Base-by-base conservation (phyloP, 495 filamentous ascomycete species). In the Penicillium odoratum region DNA sequence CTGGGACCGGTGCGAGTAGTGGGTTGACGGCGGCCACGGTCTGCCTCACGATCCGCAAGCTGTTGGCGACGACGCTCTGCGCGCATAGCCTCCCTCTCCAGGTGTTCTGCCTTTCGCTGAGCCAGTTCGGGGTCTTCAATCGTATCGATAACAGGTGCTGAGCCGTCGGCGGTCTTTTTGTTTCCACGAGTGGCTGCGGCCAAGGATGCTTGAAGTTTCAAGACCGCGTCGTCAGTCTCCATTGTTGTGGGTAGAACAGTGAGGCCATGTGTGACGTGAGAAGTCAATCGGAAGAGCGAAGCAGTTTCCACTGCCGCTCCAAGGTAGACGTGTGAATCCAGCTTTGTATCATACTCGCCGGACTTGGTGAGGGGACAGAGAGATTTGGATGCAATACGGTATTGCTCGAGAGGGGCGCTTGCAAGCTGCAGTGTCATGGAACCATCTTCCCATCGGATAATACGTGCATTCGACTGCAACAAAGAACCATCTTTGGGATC, bases 401-500 rank as follows among this genome's bases (percentile, higher is more conserved):
- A 96, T 62, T 96, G 91, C 59, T 89, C 86, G 49, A 79, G 78
- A 8, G 92, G 89, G 7, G 85, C 78, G 0, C 83, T 84, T 25
- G 85, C 88, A 34, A 91, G 74, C 65, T 91, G 88, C 9, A 97
- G 77, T 15, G 93, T 96, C 29, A 92, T 71, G 6, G 89, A 92
- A 38, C 91, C 91, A 64, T 96, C 91, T 57, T 88, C 89, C 91
- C 91, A 96, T 57, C 81, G 83, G 55, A 91, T 83, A 29, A 93
- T 76, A 46, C 88, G 83, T 6, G 90, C 82, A 68, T 94, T 94
- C 36, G 89, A 93, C 64, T 89, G 83, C 10, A 91, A 74, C 36
- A 81, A 69, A 11, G 69, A 62, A 7, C 80, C 78, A 55, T 88
- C 74, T 10, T 76, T 78, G n/a, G 86, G 87, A 44, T 87, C 83